These are phyloP conservation scores for Populus hybrid DNA, from an alignment of 441 rosid species.

Conservation along the genomic window DNA sequence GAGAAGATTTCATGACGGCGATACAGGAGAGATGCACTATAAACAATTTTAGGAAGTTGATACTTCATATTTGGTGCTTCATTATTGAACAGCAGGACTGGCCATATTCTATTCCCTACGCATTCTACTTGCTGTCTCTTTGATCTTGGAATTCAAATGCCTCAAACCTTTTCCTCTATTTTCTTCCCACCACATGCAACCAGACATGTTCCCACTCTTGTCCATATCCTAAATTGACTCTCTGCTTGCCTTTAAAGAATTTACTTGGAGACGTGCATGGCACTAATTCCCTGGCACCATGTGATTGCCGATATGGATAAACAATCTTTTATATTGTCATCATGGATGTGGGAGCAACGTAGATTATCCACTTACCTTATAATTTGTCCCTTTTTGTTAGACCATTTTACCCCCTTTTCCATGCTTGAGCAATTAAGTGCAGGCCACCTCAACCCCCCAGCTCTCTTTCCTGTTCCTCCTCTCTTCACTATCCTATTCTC, in stretches of 20 bases:
- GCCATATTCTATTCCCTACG: background rate
- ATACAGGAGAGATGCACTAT: background rate
- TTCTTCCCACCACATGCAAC: background rate
- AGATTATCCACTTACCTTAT: background rate
- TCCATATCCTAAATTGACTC: background rate
- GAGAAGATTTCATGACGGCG: background rate
- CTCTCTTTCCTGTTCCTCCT: background rate
- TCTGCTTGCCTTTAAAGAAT: background rate
- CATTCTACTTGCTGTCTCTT: background rate
- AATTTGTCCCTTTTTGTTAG: background rate
- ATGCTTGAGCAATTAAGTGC: background rate
- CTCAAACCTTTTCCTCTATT: background rate
- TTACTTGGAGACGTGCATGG: background rate
- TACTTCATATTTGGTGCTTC: background rate
- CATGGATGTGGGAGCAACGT: background rate
- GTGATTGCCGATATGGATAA: background rate
- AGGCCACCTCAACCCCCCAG: background rate
- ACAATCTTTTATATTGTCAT: background rate
- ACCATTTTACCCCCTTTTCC: background rate
- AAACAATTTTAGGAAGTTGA: background rate
- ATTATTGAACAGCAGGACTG: background rate
- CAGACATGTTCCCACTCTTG: background rate
- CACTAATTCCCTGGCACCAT: background rate
- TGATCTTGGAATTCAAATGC: background rate
- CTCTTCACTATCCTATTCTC: background rate